Base-by-base conservation (phyloP, 129 eudicot genomes). In the Tanacetum coccineum region DNA sequence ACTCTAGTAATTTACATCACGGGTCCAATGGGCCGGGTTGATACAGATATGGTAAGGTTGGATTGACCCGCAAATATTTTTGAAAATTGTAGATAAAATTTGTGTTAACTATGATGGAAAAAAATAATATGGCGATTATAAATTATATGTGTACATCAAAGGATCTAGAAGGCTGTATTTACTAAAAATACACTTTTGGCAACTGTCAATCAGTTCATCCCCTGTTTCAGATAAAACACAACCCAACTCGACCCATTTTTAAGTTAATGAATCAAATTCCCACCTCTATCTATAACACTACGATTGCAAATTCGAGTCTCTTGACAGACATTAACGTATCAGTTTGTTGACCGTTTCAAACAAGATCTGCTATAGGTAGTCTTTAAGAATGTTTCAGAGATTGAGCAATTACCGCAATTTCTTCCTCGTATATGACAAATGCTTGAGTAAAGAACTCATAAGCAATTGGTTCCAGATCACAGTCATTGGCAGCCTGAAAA, bases 361-460 rank as follows among this genome's bases (percentile, higher is more conserved):
- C 42, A 8, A 9, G 9, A 14, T 56, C 30, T 39, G 8, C 26
- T 18, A 36, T 11, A 60, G 66, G 47, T 9, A 32, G 25, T 14
- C 19, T 44, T n/a, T 28, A 42, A 45, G 13, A 30, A 66, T 50
- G 54, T 65, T 49, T 40, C 62, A 40, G 57, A 28, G 30, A 15
- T 19, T 12, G 21, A 67, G 51, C 53, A 81, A 58, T 62, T 88
- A 93, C 99, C 85, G 90, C 93, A 32, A 93, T 80, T 86, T 93
- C 99, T 87, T 93, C 99, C 79, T 93, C 99, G 12, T 93, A 93
- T 44, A 93, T 68, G 39, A 93, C 85, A 81, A 93, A 93, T 66
- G 99, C 99, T 77, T 89, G 96, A 44, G 95, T 93, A 73, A 93
- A 93, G 68, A 86, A 89, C 8, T 93, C 99, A 84, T 93, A 93